phyloP scores from a whole-genome alignment of 2,329 filamentous ascomycete species.

The Scytalidium lignicola region DNA sequence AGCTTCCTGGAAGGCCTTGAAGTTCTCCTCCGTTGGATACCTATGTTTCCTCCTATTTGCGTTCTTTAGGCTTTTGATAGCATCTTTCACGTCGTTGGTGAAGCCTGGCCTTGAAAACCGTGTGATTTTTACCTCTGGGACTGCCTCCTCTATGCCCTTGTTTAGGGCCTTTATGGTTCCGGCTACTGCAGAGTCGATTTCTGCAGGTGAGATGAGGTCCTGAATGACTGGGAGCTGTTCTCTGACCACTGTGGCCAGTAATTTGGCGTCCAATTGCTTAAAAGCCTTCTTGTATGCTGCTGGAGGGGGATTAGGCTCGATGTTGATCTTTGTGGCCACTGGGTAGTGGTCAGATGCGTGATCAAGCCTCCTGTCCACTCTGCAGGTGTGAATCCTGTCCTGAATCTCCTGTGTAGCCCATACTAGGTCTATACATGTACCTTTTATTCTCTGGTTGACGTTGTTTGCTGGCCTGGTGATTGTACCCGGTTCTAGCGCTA shows the following conservation, averaged over 20 bases:
- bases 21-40: not conserved
- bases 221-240: too few species aligned
- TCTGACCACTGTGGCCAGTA: too few species aligned
- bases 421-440: not conserved
- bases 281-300: not conserved
- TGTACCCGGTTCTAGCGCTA: not conserved
- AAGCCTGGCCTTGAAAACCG: not conserved
- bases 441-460: not conserved
- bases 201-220: too few species aligned
- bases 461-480: not conserved
- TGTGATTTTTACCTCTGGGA: too few species aligned
- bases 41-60: not conserved
- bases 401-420: conserved; percentile 1
- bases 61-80: not conserved
- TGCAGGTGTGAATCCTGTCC: not conserved
- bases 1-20: conserved; percentile 3
- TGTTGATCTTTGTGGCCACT: conserved; percentile 10
- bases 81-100: not conserved
- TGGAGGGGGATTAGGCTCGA: not conserved
- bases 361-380: conserved; percentile 3
- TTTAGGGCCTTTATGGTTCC: too few species aligned
- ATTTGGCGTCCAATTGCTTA: not conserved
- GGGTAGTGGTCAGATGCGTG: conserved; percentile 20
- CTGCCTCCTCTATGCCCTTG: too few species aligned
- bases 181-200: too few species aligned